Conservation (phyloP, 225 moss, liverwort and hornwort genomes). For the Neckera pumila region DNA sequence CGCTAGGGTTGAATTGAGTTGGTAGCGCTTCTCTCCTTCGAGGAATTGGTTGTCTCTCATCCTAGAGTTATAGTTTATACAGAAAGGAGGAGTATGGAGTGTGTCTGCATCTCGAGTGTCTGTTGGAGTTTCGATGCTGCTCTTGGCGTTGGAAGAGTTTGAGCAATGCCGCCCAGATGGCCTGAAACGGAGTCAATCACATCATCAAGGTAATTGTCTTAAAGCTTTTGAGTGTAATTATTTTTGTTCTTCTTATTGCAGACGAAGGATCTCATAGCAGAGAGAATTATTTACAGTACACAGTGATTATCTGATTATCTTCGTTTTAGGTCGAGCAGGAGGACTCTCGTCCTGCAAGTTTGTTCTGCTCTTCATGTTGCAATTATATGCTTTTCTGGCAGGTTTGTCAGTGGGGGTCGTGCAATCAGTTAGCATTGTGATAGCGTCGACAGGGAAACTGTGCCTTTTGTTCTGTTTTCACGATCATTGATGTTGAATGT, state of each 20-base stretch:
- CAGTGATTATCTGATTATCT: neutral
- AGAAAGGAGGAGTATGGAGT: neutral
- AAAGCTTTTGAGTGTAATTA: neutral
- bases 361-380: neutral
- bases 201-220: neutral
- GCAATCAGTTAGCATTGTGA: neutral
- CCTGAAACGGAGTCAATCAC: neutral
- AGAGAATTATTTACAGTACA: neutral
- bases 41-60: neutral
- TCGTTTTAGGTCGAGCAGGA: neutral
- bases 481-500: neutral
- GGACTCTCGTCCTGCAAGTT: neutral
- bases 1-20: neutral
- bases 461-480: neutral
- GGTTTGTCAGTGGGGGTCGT: neutral
- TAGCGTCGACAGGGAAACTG: neutral
- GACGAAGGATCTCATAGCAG: neutral
- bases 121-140: neutral
- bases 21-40: neutral
- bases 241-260: neutral
- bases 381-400: neutral
- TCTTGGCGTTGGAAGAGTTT: neutral
- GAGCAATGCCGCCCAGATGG: neutral
- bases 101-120: neutral
- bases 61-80: neutral